phyloP scores from a whole-genome alignment of 306 rosid species.

The Begonia peltatifolia region DNA sequence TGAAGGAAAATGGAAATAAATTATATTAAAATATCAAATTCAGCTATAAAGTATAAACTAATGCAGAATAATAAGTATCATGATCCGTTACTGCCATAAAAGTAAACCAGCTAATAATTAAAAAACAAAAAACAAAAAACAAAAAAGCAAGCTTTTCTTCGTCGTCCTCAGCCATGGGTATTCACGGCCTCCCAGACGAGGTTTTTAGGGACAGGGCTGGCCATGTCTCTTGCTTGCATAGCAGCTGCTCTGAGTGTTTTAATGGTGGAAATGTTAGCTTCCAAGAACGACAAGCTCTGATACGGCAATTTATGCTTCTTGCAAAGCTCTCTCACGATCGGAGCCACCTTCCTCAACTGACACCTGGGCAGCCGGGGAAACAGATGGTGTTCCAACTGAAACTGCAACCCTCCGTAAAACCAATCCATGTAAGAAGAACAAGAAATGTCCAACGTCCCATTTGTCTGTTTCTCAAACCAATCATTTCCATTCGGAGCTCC shows the following conservation, averaged over 20 bases:
- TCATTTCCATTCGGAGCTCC: constrained; percentile 23
- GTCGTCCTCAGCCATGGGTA: constrained; percentile 22
- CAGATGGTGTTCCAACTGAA: constrained; percentile 43
- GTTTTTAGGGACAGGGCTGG: constrained; percentile 28
- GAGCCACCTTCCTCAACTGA: constrained; percentile 32
- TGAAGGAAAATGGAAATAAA: no score
- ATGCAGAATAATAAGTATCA: no score
- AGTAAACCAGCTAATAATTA: no score
- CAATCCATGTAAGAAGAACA: constrained; percentile 37
- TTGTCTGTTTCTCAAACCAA: constrained; percentile 42
- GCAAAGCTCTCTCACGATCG: constrained; percentile 24
- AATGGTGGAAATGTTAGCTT: constrained; percentile 26
- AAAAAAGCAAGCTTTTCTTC: no score
- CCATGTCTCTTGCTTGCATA: constrained; percentile 27
- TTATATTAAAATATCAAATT: no score
- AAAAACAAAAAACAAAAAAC: no score
- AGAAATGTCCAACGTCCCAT: constrained; percentile 32
- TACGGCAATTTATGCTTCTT: constrained; percentile 37
- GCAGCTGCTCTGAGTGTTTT: constrained; percentile 29
- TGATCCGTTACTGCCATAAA: no score
- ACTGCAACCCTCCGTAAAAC: constrained; percentile 35
- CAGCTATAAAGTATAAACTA: no score
- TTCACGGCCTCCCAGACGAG: constrained; percentile 42
- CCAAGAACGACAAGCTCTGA: constrained; percentile 32
- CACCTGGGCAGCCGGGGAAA: constrained; percentile 33